Evolutionary conservation across 176 grass and related monocot species (phyloP).

Genomic region (Urochloa ruziziensis): DNA sequence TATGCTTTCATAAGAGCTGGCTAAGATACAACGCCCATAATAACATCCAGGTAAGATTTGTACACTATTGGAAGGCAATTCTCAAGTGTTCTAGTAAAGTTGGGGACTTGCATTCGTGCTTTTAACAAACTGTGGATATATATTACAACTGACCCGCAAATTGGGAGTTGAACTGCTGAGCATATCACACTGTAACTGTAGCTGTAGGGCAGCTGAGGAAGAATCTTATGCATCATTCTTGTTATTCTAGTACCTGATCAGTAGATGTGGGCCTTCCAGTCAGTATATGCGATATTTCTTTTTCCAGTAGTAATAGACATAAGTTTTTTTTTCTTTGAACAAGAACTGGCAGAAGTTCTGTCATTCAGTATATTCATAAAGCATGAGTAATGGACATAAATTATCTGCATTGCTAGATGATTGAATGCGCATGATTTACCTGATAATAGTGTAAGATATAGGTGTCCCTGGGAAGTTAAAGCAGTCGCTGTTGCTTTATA

Average conservation of each 20-base stretch:
- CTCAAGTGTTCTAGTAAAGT: not conserved
- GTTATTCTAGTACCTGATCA: not conserved
- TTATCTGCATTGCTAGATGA: no score
- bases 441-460: not conserved
- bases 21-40: conserved; percentile 87
- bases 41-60: conserved; percentile 71
- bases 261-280: not conserved
- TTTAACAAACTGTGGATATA: not conserved
- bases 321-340: no score
- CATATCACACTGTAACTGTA: not conserved
- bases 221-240: not conserved
- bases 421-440: not conserved
- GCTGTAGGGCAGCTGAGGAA: not conserved
- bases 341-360: no score
- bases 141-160: not conserved
- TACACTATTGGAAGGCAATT: not conserved
- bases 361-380: no score
- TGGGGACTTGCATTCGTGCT: not conserved
- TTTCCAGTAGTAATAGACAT: not conserved
- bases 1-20: conserved; percentile 73
- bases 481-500: not conserved
- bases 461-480: not conserved
- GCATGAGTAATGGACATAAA: no score
- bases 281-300: not conserved
- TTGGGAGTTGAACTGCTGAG: not conserved